These are phyloP conservation scores for Aspergillus phoenicis DNA, from an alignment of 2,329 filamentous ascomycete genomes.

Conservation along the genomic window DNA sequence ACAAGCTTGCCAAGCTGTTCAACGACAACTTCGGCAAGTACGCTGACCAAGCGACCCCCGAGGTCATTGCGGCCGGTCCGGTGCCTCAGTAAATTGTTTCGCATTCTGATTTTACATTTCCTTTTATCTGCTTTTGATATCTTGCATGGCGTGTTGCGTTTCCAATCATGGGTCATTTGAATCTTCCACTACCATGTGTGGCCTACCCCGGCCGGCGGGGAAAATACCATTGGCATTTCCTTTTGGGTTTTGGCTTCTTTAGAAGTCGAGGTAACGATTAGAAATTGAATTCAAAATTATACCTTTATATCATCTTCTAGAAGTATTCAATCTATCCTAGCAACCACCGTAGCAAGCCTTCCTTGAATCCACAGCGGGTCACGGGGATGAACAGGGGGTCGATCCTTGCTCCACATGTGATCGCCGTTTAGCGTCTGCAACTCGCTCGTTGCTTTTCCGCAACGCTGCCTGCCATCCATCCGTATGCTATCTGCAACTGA, in stretches of 20 bases:
- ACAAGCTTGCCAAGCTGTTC: slow-evolving; percentile 87
- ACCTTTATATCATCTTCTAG: too few relatives aligned
- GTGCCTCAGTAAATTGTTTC: slow-evolving; percentile 27
- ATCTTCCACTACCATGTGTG: slow-evolving; percentile 11
- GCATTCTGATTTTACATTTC: slow-evolving; percentile 17
- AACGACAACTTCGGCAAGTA: slow-evolving; percentile 98
- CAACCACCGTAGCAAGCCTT: too few relatives aligned
- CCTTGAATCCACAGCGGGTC: background rate
- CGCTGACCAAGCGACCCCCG: slow-evolving; percentile 75
- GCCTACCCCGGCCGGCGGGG: slow-evolving; percentile 14
- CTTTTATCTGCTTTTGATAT: slow-evolving; percentile 14
- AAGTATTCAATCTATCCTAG: too few relatives aligned
- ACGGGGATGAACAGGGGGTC: background rate
- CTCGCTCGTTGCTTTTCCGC: background rate
- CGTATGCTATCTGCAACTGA: background rate
- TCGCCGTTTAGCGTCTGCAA: background rate
- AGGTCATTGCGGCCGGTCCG: slow-evolving; percentile 65
- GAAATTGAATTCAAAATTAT: background rate
- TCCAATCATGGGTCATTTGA: slow-evolving; percentile 18
- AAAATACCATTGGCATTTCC: slow-evolving; percentile 13
- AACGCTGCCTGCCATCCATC: background rate
- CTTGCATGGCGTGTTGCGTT: slow-evolving; percentile 25
- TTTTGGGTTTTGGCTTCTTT: slow-evolving; percentile 2
- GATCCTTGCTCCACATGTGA: background rate
- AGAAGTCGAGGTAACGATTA: background rate